A percentile compares a stretch with the other conserved stretches of the same genome.
Conservation (phyloP, 2,329 filamentous ascomycete genomes). For the Paraphoma sp. region DNA sequence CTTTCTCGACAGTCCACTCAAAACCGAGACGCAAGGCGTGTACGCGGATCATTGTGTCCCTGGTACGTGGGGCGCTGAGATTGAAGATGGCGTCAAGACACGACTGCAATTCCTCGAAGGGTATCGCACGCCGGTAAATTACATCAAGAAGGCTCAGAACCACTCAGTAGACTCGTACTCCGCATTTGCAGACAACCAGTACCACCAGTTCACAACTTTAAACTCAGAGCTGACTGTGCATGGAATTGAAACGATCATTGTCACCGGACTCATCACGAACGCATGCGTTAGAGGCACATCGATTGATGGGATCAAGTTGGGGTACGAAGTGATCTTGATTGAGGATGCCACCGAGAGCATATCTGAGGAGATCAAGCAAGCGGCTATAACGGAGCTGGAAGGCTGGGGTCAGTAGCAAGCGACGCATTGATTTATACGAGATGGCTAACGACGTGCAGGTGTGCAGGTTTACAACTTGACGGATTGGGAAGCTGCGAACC, state of each 20-base stretch:
- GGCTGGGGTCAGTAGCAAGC: conserved; percentile 19
- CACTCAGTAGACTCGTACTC: conserved; percentile 30
- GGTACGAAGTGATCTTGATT: conserved; percentile 28
- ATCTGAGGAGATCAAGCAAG: conserved; percentile 19
- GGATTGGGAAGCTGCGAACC: conserved; percentile 21
- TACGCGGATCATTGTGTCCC: conserved; percentile 28
- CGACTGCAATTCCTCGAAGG: conserved; percentile 26
- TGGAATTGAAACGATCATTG: conserved; percentile 24
- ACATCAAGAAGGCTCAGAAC: conserved; percentile 34
- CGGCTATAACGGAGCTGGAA: conserved; percentile 21
- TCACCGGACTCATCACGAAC: conserved; percentile 26
- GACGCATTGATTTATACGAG: background rate
- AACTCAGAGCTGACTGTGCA: conserved; percentile 23
- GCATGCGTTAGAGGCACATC: conserved; percentile 28
- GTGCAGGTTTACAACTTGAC: conserved; percentile 29
- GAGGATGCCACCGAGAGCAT: conserved; percentile 31
- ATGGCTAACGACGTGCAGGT: conserved; percentile 8
- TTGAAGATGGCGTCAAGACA: conserved; percentile 26
- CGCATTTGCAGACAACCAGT: conserved; percentile 32
- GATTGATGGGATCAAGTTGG: conserved; percentile 30
- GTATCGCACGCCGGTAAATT: conserved; percentile 25
- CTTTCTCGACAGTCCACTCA: conserved; percentile 24
- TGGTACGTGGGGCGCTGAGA: conserved; percentile 24
- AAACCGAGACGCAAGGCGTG: conserved; percentile 22
- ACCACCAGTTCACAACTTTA: conserved; percentile 29